Base-by-base conservation (phyloP, 192 early-diverging fungal genomes). In the Coemansia sp. region DNA sequence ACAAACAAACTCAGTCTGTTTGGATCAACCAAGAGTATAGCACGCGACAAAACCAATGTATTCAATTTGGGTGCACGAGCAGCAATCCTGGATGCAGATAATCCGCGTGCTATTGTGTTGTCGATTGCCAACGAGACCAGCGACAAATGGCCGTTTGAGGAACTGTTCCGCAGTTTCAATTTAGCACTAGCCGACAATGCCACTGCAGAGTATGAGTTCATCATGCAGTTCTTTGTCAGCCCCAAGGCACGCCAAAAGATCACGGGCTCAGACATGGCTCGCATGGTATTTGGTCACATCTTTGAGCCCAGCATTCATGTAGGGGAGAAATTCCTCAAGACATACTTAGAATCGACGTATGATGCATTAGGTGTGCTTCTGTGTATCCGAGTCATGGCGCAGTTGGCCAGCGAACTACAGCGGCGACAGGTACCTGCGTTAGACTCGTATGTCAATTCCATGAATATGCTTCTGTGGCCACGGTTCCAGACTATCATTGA, bases 381-480 rank as follows among this genome's bases (percentile, higher is more conserved):
- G 8, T 96, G 94, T 62, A 88, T 97, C 61, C 88, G 94, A 24
- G 85, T 97, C 51, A 94, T 95, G 61, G 86, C 86, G 0, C 91
- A 90, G 58, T 80, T 94, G 56, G 83, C 91, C 8, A 81, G 86
- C 34, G 88, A 96, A 49, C 84, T 96, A 72, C 92, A 96, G 68
- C 78, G 88, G 49, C 93, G 78, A 12, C 64, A 49, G 10, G 86
- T 95, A 0, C 94, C 95, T 4, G 83, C 83, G 28, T 76, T 99
- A 26, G 94, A 95, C 56, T 87, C 84, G 68, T 99, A 93, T 62
- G 84, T 89, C 31, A 96, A 96, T 75, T 84, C 90, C 22, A 86
- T 88, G 51, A 97, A 95, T 69, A 98, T 97, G 90, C 74, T 92
- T 22, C 80, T 98, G 25, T 97, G 95, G 95, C 95, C 95, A 48